Evolutionary conservation across 495 filamentous ascomycete genomes (phyloP), one percentile per base, ranked within the genome.

Genomic region (Trypethelium eluteriae): DNA sequence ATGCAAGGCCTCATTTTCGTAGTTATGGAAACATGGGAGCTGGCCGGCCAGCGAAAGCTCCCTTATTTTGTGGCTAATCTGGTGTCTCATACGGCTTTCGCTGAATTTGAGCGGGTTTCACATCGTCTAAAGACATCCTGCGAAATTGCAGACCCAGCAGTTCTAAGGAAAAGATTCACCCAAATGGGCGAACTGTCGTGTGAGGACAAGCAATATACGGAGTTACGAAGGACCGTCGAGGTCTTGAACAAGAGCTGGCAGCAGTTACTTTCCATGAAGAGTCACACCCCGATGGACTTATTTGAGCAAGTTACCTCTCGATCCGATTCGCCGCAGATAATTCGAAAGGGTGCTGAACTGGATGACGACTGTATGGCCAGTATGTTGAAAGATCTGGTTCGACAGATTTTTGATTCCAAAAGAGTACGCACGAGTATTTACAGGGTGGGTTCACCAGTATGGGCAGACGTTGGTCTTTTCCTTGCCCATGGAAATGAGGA

Each of bases 391-490:
- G 70, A 72, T 62, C 68, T 72, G 41, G 67, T 10, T 57, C 70
- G 65, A 44, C 65, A 68, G 11, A 69, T 71, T 18, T 36, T 59
- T 32, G 14, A 6, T 10, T 6, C 9, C 25, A 53, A 11, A 36
- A 36, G 6, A 32, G 5, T 3, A 39, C 38, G 14, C 50, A 18
- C 56, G 44, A 39, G 25, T 57, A 41, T 38, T 39, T 63, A 35
- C 62, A n/a, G 4, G 61, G 18, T 38, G 10, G 67, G 69, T 18
- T 62, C 66, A 32, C 72, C 72, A 3, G 62, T 72, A 6, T 72
- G 67, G 50, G 56, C 72, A 14, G 68, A 73, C 12, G 34, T 74
- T 7, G 69, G 71, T 9, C 66, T 62, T 38, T 63, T 72, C 25
- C 64, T 74, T 6, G 66, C 70, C 2, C 69, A 62, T 46, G 53